Conservation (phyloP, 2,329 filamentous ascomycete genomes). For the Hypomyces rosellus region DNA sequence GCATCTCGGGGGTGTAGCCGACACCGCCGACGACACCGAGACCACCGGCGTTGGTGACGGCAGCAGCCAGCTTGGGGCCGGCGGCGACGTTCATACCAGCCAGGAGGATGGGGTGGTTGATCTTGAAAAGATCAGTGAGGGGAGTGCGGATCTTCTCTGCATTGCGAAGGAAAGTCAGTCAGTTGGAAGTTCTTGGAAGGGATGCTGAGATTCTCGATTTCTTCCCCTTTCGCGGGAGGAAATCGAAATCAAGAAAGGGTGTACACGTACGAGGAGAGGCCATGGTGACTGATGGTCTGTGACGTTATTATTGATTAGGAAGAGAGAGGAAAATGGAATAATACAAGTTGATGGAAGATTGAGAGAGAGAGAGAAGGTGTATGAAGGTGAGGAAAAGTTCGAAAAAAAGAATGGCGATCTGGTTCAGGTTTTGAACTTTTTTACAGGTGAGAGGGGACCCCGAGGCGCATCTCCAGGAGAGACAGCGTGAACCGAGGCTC, state of each 20-base stretch:
- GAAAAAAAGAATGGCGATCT: background rate
- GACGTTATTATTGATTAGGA: background rate
- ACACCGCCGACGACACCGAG: conserved; percentile 94
- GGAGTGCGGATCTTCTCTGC: conserved; percentile 68
- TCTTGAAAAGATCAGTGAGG: conserved; percentile 92
- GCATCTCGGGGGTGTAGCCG: conserved; percentile 95
- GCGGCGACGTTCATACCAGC: conserved; percentile 99
- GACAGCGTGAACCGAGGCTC: conserved; percentile 11
- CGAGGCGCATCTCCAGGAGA: conserved; percentile 3
- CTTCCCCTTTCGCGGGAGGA: background rate
- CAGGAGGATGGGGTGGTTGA: conserved; percentile 92
- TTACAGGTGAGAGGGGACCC: conserved; percentile 9
- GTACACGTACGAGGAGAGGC: conserved; percentile 69
- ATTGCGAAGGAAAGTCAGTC: background rate
- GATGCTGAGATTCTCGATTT: background rate
- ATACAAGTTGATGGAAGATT: background rate
- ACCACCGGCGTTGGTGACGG: conserved; percentile 94
- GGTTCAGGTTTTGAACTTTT: conserved; percentile 5
- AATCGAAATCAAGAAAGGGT: background rate
- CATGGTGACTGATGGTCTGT: conserved; percentile 44
- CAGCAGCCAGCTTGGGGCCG: conserved; percentile 90
- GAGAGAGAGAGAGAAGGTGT: conserved; percentile 1
- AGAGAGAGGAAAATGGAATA: too few relatives aligned
- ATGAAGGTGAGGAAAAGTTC: background rate
- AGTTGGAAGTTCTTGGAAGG: background rate